Percentiles rank a stretch among this genome's conserved stretches.
Evolutionary conservation across 2,329 filamentous ascomycete genomes (phyloP).

Genomic region (Botrytis cinerea): DNA sequence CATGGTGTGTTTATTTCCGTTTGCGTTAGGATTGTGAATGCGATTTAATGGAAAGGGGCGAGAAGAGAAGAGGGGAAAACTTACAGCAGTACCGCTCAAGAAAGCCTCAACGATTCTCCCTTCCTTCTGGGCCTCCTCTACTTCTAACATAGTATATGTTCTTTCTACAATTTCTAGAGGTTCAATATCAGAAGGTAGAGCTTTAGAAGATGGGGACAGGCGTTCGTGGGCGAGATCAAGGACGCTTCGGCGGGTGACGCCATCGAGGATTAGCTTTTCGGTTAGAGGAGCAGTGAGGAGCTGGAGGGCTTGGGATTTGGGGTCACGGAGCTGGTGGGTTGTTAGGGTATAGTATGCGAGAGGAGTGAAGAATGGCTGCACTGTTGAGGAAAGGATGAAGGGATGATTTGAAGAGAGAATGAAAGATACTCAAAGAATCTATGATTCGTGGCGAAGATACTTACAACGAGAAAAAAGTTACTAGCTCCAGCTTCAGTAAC

Average conservation of each 20-base stretch:
- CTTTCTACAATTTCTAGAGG: constrained; percentile 75
- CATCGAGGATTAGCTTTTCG: constrained; percentile 81
- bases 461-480: constrained; percentile 79
- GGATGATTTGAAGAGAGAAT: neutral
- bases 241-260: constrained; percentile 78
- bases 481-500: constrained; percentile 83
- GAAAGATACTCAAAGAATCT: neutral
- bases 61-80: constrained; percentile 41
- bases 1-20: neutral
- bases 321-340: neutral
- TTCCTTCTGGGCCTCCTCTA: constrained; percentile 70
- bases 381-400: neutral
- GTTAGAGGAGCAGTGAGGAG: constrained; percentile 72
- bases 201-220: constrained; percentile 47
- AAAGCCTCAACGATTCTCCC: constrained; percentile 82
- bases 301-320: neutral
- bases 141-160: constrained; percentile 76
- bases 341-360: neutral
- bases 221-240: constrained; percentile 70
- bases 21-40: neutral
- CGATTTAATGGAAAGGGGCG: neutral
- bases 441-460: neutral
- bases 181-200: constrained; percentile 39
- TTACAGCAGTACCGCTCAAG: constrained; percentile 79
- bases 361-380: neutral